phyloP scores from a whole-genome alignment of 2,329 filamentous ascomycete genomes.

The Calycina marina region DNA sequence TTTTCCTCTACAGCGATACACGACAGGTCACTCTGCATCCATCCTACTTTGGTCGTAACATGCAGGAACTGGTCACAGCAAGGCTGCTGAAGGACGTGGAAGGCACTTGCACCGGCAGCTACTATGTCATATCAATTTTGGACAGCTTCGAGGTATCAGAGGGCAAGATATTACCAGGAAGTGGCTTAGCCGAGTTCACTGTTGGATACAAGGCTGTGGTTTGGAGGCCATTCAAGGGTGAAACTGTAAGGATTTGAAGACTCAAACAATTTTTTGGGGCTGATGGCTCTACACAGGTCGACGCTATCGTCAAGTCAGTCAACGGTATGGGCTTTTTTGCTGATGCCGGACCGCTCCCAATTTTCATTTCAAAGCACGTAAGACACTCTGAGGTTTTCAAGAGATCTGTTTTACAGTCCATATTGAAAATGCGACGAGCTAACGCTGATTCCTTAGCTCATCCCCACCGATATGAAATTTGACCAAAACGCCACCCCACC shows the following conservation, averaged over 20 bases:
- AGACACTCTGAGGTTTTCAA: too few species aligned
- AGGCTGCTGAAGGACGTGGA: conserved; percentile 88
- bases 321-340: conserved; percentile 88
- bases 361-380: conserved; percentile 51
- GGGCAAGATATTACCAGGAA: conserved; percentile 81
- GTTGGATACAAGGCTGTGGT: conserved; percentile 92
- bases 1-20: conserved; percentile 95
- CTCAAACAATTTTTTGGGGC: conserved; percentile 3
- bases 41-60: conserved; percentile 90
- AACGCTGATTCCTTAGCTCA: conserved; percentile 45
- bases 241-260: conserved; percentile 55
- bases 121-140: conserved; percentile 97
- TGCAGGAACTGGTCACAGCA: conserved; percentile 79
- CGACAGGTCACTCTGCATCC: conserved; percentile 90
- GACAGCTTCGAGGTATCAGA: conserved; percentile 92
- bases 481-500: conserved; percentile 94
- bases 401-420: too few species aligned
- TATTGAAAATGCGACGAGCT: conserved; percentile 13
- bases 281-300: conserved; percentile 46
- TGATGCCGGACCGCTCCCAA: conserved; percentile 60
- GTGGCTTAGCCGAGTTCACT: conserved; percentile 84
- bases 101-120: conserved; percentile 86
- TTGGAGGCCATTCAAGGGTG: conserved; percentile 94
- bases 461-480: conserved; percentile 83
- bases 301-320: conserved; percentile 83